Evolutionary conservation across 352 stramenopile genomes (phyloP).

Genomic region (Phytophthora boehmeriae): DNA sequence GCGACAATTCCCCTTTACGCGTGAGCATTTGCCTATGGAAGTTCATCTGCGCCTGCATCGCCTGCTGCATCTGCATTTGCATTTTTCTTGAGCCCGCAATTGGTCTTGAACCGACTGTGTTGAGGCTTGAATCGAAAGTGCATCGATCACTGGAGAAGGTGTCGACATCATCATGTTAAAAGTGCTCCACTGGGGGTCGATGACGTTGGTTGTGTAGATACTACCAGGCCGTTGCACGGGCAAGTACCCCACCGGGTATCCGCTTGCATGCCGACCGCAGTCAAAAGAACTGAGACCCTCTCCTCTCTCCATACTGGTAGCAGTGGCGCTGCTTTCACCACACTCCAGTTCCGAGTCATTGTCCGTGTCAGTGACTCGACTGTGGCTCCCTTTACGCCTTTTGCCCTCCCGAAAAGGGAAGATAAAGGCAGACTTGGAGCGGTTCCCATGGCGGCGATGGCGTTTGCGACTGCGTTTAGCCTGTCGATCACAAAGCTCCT

Average conservation of each 20-base stretch:
- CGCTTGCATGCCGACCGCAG: not conserved
- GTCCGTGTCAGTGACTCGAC: conserved; percentile 14
- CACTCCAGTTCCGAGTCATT: conserved; percentile 9
- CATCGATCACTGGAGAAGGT: conserved; percentile 32
- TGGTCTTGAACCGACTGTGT: conserved; percentile 3
- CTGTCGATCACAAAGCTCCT: conserved; percentile 74
- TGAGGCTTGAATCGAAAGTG: conserved; percentile 15
- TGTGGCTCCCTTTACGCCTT: conserved; percentile 21
- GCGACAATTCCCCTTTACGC: conserved; percentile 73
- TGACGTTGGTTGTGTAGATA: conserved; percentile 35
- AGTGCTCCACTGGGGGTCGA: conserved; percentile 68
- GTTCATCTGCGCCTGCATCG: conserved; percentile 86
- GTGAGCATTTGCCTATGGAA: conserved; percentile 83
- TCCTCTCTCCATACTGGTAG: conserved; percentile 3
- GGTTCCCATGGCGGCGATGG: conserved; percentile 29
- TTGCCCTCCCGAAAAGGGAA: conserved; percentile 44
- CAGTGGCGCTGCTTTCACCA: conserved; percentile 5
- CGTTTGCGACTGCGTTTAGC: conserved; percentile 49
- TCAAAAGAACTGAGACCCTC: not conserved
- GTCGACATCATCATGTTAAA: conserved; percentile 65
- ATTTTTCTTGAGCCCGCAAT: conserved; percentile 34
- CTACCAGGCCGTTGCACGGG: not conserved
- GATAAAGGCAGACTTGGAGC: conserved; percentile 36
- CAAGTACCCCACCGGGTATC: conserved; percentile 15
- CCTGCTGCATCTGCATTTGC: conserved; percentile 75